Percentiles rank a stretch among this genome's conserved stretches.
Conservation (phyloP, 2,329 filamentous ascomycete species). For the Ascochyta viciae-villosae region DNA sequence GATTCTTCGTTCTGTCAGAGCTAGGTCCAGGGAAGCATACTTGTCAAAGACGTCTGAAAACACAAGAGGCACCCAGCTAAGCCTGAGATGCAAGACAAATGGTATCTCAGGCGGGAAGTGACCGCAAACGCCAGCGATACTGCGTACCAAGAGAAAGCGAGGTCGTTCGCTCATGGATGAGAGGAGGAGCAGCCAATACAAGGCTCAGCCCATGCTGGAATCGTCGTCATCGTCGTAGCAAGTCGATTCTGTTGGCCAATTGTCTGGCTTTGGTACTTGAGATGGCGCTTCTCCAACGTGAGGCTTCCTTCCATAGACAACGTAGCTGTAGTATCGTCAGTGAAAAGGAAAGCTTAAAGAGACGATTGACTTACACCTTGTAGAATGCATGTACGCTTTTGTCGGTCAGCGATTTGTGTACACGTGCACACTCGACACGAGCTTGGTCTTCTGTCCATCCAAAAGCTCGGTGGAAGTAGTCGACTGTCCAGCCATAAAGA, state of each 20-base stretch:
- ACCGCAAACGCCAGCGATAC: not conserved
- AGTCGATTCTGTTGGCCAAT: slow-evolving; percentile 26
- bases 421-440: slow-evolving; percentile 53
- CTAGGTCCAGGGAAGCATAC: not conserved
- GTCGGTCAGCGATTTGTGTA: slow-evolving; percentile 50
- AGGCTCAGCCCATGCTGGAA: not conserved
- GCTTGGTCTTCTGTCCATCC: slow-evolving; percentile 55
- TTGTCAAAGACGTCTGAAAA: not conserved
- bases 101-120: slow-evolving; percentile 9
- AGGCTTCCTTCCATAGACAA: slow-evolving; percentile 41
- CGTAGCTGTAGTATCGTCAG: slow-evolving; percentile 27
- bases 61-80: slow-evolving; percentile 1
- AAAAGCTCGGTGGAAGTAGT: slow-evolving; percentile 52
- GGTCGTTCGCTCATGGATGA: not conserved
- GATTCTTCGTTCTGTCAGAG: not conserved
- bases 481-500: slow-evolving; percentile 54
- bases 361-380: slow-evolving; percentile 46
- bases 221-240: slow-evolving; percentile 18
- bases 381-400: slow-evolving; percentile 52
- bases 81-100: slow-evolving; percentile 2
- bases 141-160: not conserved
- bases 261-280: slow-evolving; percentile 23
- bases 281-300: slow-evolving; percentile 23
- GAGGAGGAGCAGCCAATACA: not conserved
- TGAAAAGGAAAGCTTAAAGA: not conserved